phyloP scores from a whole-genome alignment of 768 basidiomycete genomes.

The Naganishia antarctica region DNA sequence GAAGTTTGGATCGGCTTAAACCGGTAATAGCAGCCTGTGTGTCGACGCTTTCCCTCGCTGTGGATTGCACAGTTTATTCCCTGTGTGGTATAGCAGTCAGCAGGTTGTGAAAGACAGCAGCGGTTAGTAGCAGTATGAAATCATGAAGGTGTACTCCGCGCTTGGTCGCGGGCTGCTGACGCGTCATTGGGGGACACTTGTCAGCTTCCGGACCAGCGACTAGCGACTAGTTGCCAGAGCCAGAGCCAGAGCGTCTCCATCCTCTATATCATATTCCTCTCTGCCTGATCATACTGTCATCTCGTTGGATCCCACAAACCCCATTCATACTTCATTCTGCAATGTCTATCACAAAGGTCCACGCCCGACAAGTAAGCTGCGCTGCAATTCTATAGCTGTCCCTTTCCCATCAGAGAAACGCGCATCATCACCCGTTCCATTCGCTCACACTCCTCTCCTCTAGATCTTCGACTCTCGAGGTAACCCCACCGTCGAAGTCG shows the following conservation, averaged over 20 bases:
- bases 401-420: not conserved
- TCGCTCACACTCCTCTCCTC: slow-evolving; percentile 19
- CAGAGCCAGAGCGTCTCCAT: too few species aligned
- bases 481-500: slow-evolving; percentile 86
- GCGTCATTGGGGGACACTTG: too few species aligned
- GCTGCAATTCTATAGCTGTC: not conserved
- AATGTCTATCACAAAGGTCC: slow-evolving; percentile 89
- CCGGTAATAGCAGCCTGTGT: too few species aligned
- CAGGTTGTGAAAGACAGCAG: not conserved
- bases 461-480: slow-evolving; percentile 99
- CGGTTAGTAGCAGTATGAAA: too few species aligned
- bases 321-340: slow-evolving; percentile 17
- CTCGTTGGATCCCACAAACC: not conserved
- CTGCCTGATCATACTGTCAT: not conserved
- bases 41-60: too few species aligned
- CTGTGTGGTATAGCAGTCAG: not conserved
- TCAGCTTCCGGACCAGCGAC: too few species aligned
- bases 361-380: slow-evolving; percentile 76
- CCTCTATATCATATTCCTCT: slow-evolving; percentile 1
- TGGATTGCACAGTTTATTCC: not conserved
- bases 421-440: not conserved
- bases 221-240: too few species aligned
- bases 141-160: too few species aligned
- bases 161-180: too few species aligned
- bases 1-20: too few species aligned